These are phyloP conservation scores for Mucor mucedo DNA, from an alignment of 371 early-diverging fungal species.

Conservation along the genomic window DNA sequence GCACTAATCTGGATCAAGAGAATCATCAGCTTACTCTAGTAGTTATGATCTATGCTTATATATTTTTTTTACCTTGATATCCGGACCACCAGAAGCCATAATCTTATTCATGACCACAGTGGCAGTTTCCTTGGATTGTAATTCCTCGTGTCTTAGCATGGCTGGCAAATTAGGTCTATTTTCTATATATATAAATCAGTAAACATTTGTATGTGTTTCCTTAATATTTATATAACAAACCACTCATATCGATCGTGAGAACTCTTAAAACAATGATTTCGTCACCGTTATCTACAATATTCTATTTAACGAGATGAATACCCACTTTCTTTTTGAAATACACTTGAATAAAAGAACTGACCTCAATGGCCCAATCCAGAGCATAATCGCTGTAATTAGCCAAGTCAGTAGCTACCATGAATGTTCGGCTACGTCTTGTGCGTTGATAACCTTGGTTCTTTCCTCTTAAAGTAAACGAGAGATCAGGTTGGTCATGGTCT, in stretches of 20 bases:
- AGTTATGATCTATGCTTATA: not conserved
- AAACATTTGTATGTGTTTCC: not conserved
- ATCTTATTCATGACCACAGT: conserved; percentile 55
- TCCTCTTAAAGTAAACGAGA: conserved; percentile 61
- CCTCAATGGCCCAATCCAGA: conserved; percentile 61
- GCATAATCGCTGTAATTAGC: conserved; percentile 68
- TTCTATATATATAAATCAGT: conserved; percentile 7
- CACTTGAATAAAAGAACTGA: conserved; percentile 10
- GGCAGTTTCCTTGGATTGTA: conserved; percentile 55
- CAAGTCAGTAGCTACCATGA: conserved; percentile 65
- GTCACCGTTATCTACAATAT: conserved; percentile 65
- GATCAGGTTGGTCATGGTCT: conserved; percentile 57
- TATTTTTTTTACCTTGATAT: conserved; percentile 36
- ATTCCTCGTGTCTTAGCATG: conserved; percentile 52
- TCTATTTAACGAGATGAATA: conserved; percentile 23
- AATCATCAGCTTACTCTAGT: not conserved
- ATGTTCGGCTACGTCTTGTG: conserved; percentile 54
- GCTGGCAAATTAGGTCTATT: conserved; percentile 43
- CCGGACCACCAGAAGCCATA: conserved; percentile 38
- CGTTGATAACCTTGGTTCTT: conserved; percentile 60
- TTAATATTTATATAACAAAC: conserved; percentile 18
- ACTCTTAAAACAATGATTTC: conserved; percentile 59
- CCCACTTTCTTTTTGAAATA: not conserved
- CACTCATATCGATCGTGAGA: conserved; percentile 52
- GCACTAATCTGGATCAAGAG: conserved; percentile 51